phyloP scores from a whole-genome alignment of 2,329 filamentous ascomycete genomes.

The Esteya vermicola region DNA sequence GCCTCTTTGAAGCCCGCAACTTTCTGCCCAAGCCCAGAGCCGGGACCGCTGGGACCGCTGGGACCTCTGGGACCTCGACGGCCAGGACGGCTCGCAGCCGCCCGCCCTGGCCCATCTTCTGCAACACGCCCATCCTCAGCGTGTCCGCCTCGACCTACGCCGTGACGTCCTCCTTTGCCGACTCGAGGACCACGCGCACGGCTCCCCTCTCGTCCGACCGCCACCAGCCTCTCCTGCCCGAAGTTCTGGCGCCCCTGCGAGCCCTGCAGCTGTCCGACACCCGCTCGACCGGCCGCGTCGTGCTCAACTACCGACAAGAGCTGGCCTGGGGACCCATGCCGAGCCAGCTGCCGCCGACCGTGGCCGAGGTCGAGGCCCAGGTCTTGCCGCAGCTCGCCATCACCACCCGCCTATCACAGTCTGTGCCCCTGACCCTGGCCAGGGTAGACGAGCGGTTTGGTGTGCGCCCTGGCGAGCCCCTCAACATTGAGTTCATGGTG shows the following conservation, averaged over 20 bases:
- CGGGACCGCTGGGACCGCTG: no score
- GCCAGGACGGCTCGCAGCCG: not conserved
- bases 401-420: conserved; percentile 18
- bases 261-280: conserved; percentile 23
- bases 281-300: conserved; percentile 22
- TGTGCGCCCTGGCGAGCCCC: conserved; percentile 14
- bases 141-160: conserved; percentile 26
- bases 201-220: conserved; percentile 18
- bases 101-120: conserved; percentile 6
- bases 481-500: conserved; percentile 21
- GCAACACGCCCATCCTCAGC: conserved; percentile 20
- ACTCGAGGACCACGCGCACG: not conserved
- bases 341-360: conserved; percentile 9
- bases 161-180: conserved; percentile 7
- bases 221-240: conserved; percentile 24
- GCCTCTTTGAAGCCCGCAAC: not conserved
- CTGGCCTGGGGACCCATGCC: conserved; percentile 12
- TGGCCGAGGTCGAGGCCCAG: conserved; percentile 22
- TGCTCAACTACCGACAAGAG: conserved; percentile 24
- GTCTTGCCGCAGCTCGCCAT: conserved; percentile 23
- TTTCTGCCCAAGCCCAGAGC: conserved; percentile 1
- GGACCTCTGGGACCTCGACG: no score
- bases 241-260: conserved; percentile 20
- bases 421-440: conserved; percentile 1
- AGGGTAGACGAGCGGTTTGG: not conserved